Evolutionary conservation across 2,329 filamentous ascomycete genomes (phyloP), one percentile per base, ranked within the genome.

Genomic region (Fusarium compactum): DNA sequence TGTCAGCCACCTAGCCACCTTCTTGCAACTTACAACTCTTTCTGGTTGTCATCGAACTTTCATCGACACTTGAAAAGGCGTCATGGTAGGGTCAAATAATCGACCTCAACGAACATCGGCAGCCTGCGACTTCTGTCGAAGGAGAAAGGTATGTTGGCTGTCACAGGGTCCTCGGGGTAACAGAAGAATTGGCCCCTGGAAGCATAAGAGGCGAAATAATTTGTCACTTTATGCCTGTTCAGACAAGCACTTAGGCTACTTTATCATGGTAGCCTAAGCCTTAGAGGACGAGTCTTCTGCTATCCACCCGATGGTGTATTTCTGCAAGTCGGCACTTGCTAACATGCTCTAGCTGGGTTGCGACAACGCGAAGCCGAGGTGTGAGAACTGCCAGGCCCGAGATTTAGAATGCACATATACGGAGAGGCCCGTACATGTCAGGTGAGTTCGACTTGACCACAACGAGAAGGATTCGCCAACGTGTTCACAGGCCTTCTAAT

Each of bases 71-170:
- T 12, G 0, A 3, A 8, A 4, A 18, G 3, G 6, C 24, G 16
- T 11, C 8, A 67, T 67, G 63, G 20, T 22, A 11, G 4, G 41
- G 4, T 11, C 30, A 2, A 11, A 14, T 3, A 44, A 11, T 16
- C 30, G 51, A 18, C 7, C 46, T 3, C 51, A 53, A 20, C 51
- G 70, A 3, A 50, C 20, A 24, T 65, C 65, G 0, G 38, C n/a
- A 6, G 72, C 72, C 2, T 74, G 72, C 2, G 72, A 72, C n/a
- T 72, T 74, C 45, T 74, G 72, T 20, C 41, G 67, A n/a, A 67
- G 38, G 1, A 67, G 72, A 64, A 74, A 74, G 53, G 72, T 71
- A 55, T 6, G n/a, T n/a, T n/a, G n/a, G n/a, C n/a, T n/a, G n/a
- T n/a, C n/a, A n/a, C n/a, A n/a, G n/a, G n/a, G n/a, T n/a, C n/a